A percentile compares a stretch with the other conserved stretches of the same genome.
These are phyloP conservation scores for Colletotrichum godetiae DNA, from an alignment of 2,329 filamentous ascomycete species.

Conservation along the genomic window DNA sequence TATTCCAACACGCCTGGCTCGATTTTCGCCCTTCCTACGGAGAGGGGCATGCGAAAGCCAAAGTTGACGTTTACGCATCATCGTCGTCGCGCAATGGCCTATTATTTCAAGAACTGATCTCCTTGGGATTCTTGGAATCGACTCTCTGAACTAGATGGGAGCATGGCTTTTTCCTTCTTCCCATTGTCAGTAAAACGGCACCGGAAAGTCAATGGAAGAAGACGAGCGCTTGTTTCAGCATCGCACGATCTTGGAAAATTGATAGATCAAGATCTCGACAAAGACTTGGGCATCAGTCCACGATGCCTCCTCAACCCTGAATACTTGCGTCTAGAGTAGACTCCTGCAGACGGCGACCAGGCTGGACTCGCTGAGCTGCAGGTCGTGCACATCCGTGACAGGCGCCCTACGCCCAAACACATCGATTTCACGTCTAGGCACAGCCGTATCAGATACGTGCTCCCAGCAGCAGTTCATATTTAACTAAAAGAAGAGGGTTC, in stretches of 20 bases:
- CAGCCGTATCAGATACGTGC: not conserved
- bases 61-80: not conserved
- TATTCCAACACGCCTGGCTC: not conserved
- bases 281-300: not conserved
- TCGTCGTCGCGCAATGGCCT: not conserved
- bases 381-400: not conserved
- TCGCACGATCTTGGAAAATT: not conserved
- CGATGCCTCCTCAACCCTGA: not conserved
- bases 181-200: not conserved
- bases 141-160: not conserved
- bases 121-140: not conserved
- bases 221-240: too few species aligned
- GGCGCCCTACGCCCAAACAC: not conserved
- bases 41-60: not conserved
- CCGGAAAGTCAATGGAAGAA: too few species aligned
- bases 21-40: not conserved
- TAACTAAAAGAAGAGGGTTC: fast-evolving
- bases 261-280: not conserved
- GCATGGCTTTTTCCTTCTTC: not conserved
- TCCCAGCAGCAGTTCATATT: not conserved
- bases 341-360: not conserved
- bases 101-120: not conserved
- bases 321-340: not conserved
- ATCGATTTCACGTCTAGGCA: not conserved
- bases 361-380: not conserved